These are phyloP conservation scores for Waltergamsia citrina DNA, from an alignment of 2,329 filamentous ascomycete species.

Conservation along the genomic window DNA sequence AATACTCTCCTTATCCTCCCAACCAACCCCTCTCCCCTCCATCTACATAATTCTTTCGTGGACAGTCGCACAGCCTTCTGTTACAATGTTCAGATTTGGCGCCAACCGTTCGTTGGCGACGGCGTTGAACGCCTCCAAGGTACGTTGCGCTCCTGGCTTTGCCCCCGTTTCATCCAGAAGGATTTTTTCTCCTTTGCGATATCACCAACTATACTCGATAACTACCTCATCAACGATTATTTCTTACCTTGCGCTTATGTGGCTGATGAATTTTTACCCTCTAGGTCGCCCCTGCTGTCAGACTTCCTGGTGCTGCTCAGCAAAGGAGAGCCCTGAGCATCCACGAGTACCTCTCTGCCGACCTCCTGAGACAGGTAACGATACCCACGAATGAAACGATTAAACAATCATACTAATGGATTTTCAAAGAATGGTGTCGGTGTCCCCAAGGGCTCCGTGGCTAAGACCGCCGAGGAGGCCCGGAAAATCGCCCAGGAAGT, in stretches of 20 bases:
- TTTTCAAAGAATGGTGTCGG: slow-evolving; percentile 75
- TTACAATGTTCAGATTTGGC: slow-evolving; percentile 78
- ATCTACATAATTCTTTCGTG: slow-evolving; percentile 2
- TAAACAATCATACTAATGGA: background rate
- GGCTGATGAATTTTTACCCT: background rate
- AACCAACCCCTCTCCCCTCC: slow-evolving; percentile 7
- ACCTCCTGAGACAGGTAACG: slow-evolving; percentile 68
- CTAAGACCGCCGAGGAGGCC: slow-evolving; percentile 74
- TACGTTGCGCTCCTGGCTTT: too few species aligned
- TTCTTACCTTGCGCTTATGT: slow-evolving; percentile 7
- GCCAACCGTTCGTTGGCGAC: slow-evolving; percentile 73
- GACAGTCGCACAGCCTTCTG: slow-evolving; percentile 3
- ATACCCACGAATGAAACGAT: slow-evolving; percentile 6
- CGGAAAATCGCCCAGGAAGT: slow-evolving; percentile 87
- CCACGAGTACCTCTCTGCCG: slow-evolving; percentile 95
- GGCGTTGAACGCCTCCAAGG: slow-evolving; percentile 70
- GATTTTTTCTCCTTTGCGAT: slow-evolving; percentile 5
- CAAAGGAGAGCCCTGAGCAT: slow-evolving; percentile 88
- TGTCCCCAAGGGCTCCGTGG: slow-evolving; percentile 83
- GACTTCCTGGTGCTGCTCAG: slow-evolving; percentile 58
- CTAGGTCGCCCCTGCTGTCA: slow-evolving; percentile 34
- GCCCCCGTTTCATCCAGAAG: too few species aligned
- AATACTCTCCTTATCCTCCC: slow-evolving; percentile 8
- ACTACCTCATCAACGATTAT: too few species aligned
- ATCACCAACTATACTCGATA: slow-evolving; percentile 2